phyloP scores from a whole-genome alignment of 495 filamentous ascomycete genomes.

The Penicillium egyptiacum region DNA sequence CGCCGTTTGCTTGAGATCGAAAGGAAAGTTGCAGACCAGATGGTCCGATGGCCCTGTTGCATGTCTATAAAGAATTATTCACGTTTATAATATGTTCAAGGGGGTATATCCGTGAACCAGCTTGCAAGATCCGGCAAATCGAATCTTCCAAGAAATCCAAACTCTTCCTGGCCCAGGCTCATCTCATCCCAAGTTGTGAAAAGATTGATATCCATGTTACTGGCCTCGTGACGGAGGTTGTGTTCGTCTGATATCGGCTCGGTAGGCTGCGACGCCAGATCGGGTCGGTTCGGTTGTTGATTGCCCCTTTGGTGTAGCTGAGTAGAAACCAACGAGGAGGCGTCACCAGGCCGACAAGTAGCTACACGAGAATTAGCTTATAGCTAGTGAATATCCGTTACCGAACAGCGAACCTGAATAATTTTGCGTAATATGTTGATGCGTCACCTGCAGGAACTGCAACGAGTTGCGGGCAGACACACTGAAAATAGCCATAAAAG shows the following conservation, averaged over 20 bases:
- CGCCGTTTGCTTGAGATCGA: no score
- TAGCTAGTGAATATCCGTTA: neutral
- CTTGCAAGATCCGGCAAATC: slow-evolving; percentile 42
- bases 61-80: neutral
- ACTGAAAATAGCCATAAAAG: slow-evolving; percentile 33
- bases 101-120: slow-evolving; percentile 34
- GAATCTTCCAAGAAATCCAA: slow-evolving; percentile 33
- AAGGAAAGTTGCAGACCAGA: no score
- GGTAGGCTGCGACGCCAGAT: neutral
- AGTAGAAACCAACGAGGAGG: neutral
- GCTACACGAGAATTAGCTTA: neutral
- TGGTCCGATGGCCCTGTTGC: neutral
- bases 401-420: slow-evolving; percentile 17
- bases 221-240: slow-evolving; percentile 2
- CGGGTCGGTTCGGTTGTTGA: neutral
- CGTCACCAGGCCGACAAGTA: slow-evolving; percentile 8
- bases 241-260: slow-evolving; percentile 5
- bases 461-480: slow-evolving; percentile 34
- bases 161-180: slow-evolving; percentile 26
- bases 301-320: slow-evolving; percentile 12
- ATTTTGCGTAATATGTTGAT: slow-evolving; percentile 28
- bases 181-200: slow-evolving; percentile 29
- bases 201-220: slow-evolving; percentile 13
- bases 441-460: slow-evolving; percentile 32
- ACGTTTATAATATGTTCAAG: slow-evolving; percentile 2